Base-by-base conservation (phyloP, 2,329 filamentous ascomycete genomes). In the Arthrobotrys conoides region DNA sequence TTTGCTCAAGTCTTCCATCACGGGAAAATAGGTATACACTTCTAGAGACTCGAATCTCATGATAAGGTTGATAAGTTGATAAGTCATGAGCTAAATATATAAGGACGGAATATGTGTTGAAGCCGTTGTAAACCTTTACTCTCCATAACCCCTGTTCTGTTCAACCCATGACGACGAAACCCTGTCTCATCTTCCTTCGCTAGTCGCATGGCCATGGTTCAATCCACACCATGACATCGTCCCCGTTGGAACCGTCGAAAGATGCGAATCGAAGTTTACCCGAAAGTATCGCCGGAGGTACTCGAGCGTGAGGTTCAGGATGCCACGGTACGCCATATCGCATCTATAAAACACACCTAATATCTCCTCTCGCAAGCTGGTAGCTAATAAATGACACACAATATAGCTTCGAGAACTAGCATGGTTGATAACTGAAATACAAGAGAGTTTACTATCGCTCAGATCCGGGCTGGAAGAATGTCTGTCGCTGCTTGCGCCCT, bases 401-500 rank as follows among this genome's bases (percentile, higher is more conserved):
- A 20, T 12, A 38, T 46, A 88, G 87, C 85, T 86, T 67, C 86
- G 85, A 78, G 90, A 92, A 84, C 86, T 91, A 41, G 86, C 88
- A 84, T 91, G 90, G 90, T 87, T 91, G 33, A 86, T 91, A 20
- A 84, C 85, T 18, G 87, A 89, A 48, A 85, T 92, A 59, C 88
- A 90, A 82, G 88, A 89, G 65, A 90, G 89, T 27, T 85, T 92
- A 64, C 86, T 86, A 67, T 88, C 89, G 16, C 84, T 92, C 78
- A 90, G 90, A 82, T 87, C 88, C 80, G 93, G 93, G 76, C 89
- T 98, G 2, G 91, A 96, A 83, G 94, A 97, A 85, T 97, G 94
- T 85, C 93, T 94, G 81, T 90, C 91, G 18, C 88, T 98, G 24
- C 90, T 99, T 33, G 92, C 93, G 6, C 94, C 95, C 0, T 88